Conservation (phyloP, 2,329 filamentous ascomycete species). For the Ophiostoma quercus region DNA sequence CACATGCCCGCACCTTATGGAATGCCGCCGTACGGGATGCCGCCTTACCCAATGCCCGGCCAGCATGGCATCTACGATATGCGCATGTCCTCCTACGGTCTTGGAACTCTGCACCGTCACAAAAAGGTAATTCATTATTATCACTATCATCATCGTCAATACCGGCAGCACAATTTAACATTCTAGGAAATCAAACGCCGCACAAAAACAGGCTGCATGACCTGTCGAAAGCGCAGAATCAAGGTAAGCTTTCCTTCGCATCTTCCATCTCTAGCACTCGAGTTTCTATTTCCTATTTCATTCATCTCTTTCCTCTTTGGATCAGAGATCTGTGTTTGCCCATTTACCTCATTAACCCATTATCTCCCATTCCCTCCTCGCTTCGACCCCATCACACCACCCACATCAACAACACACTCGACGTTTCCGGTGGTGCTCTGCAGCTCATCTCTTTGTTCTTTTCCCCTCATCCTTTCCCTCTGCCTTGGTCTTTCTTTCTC, state of each 20-base stretch:
- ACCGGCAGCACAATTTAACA: neutral
- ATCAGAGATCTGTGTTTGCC: neutral
- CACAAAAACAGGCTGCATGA: slow-evolving; percentile 59
- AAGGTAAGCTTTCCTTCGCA: slow-evolving; percentile 42
- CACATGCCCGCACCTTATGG: slow-evolving; percentile 4
- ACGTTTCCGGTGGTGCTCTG: slow-evolving; percentile 8
- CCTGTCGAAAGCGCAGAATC: slow-evolving; percentile 57
- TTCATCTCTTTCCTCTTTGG: neutral
- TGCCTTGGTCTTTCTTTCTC: neutral
- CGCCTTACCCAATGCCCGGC: slow-evolving; percentile 41
- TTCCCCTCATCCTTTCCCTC: neutral
- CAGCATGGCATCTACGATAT: slow-evolving; percentile 35
- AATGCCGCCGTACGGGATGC: slow-evolving; percentile 42
- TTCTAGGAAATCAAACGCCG: slow-evolving; percentile 56
- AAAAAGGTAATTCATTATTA: slow-evolving; percentile 48
- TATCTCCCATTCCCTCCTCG: neutral
- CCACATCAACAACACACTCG: neutral
- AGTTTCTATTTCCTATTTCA: neutral
- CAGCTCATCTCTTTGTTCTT: neutral
- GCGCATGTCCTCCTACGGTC: slow-evolving; percentile 21
- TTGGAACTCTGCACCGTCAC: slow-evolving; percentile 35
- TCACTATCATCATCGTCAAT: neutral
- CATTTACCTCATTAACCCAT: neutral
- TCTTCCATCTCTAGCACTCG: neutral
- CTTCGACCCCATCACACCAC: slow-evolving; percentile 3